These are phyloP conservation scores for Alternaria triticina DNA, from an alignment of 2,329 filamentous ascomycete species.

Conservation along the genomic window DNA sequence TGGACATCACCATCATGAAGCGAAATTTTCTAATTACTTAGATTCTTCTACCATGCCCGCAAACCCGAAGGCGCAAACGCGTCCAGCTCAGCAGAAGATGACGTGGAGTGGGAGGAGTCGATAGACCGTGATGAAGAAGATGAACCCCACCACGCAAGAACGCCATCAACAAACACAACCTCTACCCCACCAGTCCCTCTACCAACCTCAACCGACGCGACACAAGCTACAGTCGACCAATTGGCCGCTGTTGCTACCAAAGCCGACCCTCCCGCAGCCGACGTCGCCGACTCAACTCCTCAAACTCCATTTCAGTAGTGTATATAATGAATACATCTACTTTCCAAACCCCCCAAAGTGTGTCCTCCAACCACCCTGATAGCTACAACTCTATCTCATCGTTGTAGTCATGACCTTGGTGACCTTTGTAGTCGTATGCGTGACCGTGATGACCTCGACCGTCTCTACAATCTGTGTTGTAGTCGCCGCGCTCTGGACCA, in stretches of 20 bases:
- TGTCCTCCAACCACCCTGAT: not conserved
- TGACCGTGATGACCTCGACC: not conserved
- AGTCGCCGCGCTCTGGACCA: not conserved
- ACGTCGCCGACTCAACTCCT: not conserved
- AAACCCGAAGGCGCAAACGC: slow-evolving; percentile 19
- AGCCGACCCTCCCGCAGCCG: not conserved
- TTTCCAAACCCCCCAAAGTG: not conserved
- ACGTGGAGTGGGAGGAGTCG: slow-evolving; percentile 27
- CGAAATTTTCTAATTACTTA: slow-evolving; percentile 9
- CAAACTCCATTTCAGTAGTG: not conserved
- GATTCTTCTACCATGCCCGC: slow-evolving; percentile 34
- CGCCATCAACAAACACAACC: not conserved
- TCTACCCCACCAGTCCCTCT: not conserved
- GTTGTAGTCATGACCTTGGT: not conserved
- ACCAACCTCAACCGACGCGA: not conserved
- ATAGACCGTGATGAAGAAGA: slow-evolving; percentile 33
- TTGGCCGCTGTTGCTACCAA: not conserved
- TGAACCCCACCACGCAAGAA: not conserved
- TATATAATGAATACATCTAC: not conserved
- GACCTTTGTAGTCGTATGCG: not conserved
- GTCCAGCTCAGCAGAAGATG: slow-evolving; percentile 3
- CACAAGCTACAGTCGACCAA: not conserved
- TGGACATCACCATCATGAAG: not conserved
- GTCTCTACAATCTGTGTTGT: not conserved
- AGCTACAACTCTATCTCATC: not conserved